These are phyloP conservation scores for Yamadazyma atlantica DNA, from an alignment of 1,139 yeast genomes.

Conservation along the genomic window DNA sequence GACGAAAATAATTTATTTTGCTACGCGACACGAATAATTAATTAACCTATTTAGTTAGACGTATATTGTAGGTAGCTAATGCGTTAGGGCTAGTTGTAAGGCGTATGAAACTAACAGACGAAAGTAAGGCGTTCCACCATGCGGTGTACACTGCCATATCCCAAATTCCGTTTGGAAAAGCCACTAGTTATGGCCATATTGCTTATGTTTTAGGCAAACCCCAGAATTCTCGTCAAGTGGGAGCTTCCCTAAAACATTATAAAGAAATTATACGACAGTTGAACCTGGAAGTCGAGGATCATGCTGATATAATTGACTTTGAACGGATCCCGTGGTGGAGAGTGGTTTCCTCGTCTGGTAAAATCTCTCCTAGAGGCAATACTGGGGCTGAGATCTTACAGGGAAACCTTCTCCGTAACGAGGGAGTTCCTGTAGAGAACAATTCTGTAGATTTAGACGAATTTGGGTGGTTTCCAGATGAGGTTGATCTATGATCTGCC, in stretches of 20 bases:
- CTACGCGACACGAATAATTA: too few species aligned
- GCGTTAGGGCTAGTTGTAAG: too few species aligned
- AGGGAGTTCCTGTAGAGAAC: constrained; percentile 46
- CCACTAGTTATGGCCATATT: constrained; percentile 72
- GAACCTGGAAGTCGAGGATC: constrained; percentile 18
- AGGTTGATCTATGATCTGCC: constrained; percentile 28
- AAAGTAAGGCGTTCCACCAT: constrained; percentile 56
- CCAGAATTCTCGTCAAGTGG: constrained; percentile 70
- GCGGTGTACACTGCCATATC: constrained; percentile 59
- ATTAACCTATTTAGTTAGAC: too few species aligned
- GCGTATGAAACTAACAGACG: constrained; percentile 37
- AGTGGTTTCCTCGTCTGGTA: constrained; percentile 62
- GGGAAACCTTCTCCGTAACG: constrained; percentile 42
- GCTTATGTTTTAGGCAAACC: constrained; percentile 66
- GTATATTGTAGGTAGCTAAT: too few species aligned
- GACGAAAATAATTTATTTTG: too few species aligned
- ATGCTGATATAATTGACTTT: constrained; percentile 20
- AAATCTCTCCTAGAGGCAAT: constrained; percentile 54
- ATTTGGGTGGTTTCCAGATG: constrained; percentile 73
- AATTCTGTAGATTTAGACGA: constrained; percentile 43
- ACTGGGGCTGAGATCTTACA: constrained; percentile 48
- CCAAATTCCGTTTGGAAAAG: constrained; percentile 63
- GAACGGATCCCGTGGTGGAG: constrained; percentile 72
- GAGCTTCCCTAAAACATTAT: constrained; percentile 58
- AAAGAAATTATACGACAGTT: constrained; percentile 23